Base-by-base conservation (phyloP, 495 filamentous ascomycete genomes). In the Podospora anserina region DNA sequence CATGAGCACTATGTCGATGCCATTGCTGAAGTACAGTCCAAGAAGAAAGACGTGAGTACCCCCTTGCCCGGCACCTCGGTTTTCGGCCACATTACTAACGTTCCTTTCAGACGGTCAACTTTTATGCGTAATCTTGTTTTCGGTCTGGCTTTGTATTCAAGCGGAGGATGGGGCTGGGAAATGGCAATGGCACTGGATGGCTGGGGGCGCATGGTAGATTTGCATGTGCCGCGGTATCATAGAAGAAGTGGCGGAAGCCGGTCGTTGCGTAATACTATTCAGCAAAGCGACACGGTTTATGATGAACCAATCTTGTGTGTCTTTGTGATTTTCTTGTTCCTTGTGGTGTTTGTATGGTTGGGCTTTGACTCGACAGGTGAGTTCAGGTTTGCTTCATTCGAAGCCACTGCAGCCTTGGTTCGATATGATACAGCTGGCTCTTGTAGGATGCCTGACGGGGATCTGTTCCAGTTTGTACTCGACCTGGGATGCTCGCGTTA, bases 1-100 rank as follows among this genome's bases (percentile, higher is more conserved):
- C 95, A 99, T 73, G 95, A 99, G 84, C 93, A 99, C 81, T 99
- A 98, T 78, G 95, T 99, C 27, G 95, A 99, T 86, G 95, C 95
- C 63, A 98, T 99, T 76, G 85, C 92, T 23, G 95, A 99, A 78
- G 95, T 99, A 72, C 92, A 97, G 79, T 89, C 92, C 61, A 98
- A 97, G 91, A 97, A 97, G 92, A 96, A 94, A 86, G 91, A 94
- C 68, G 82, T 85, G 87, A 89, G 81, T 81, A 18, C 19, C 27
- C n/a, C 49, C 54, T 0, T 16, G 20, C 53, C n/a, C 5, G n/a
- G 49, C n/a, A 49, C 9, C 9, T 49, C 15, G 15, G 13, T 49
- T 3, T 9, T 34, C 59, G 55, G 23, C 28, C 20, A 9, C 15
- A 9, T 58, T 73, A 61, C 82, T 82, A 73, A 81, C 71, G 58